These are phyloP conservation scores for Rhodotorula paludigena DNA, from an alignment of 768 basidiomycete genomes.

Conservation along the genomic window DNA sequence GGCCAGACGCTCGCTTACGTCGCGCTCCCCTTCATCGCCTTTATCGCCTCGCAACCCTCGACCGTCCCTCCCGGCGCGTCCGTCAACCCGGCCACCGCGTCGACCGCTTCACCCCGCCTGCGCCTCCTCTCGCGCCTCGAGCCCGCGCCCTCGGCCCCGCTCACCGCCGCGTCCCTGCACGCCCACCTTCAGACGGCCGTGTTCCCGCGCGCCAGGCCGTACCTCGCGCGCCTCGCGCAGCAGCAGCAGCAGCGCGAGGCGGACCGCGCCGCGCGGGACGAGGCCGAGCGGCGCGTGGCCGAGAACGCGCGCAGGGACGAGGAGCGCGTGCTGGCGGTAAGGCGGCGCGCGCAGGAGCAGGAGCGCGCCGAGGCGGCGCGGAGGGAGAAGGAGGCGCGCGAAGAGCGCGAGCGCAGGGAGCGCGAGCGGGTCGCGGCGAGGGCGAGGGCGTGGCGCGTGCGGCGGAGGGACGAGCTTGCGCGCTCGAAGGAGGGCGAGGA, in stretches of 20 bases:
- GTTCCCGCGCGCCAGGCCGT: constrained; percentile 73
- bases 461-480: constrained; percentile 55
- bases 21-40: constrained; percentile 88
- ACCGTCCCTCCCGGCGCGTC: constrained; percentile 46
- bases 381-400: constrained; percentile 13
- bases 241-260: constrained; percentile 48
- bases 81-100: constrained; percentile 36
- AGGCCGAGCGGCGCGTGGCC: constrained; percentile 69
- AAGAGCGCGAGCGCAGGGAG: constrained; percentile 44
- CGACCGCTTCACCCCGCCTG: constrained; percentile 53
- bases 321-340: constrained; percentile 60
- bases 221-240: constrained; percentile 60
- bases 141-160: constrained; percentile 55
- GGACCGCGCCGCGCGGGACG: constrained; percentile 63
- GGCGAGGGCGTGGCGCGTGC: constrained; percentile 55
- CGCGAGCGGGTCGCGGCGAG: constrained; percentile 42
- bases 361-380: constrained; percentile 44
- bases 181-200: constrained; percentile 66
- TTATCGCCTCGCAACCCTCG: constrained; percentile 76
- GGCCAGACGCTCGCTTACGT: constrained; percentile 61
- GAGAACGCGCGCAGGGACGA: constrained; percentile 63
- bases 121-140: constrained; percentile 83
- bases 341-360: constrained; percentile 52
- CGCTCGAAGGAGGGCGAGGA: constrained; percentile 46
- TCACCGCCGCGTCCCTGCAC: constrained; percentile 58